A percentile compares a stretch with the other conserved stretches of the same genome.
phyloP scores from a whole-genome alignment of 768 basidiomycete species.

The Mycena maculata region DNA sequence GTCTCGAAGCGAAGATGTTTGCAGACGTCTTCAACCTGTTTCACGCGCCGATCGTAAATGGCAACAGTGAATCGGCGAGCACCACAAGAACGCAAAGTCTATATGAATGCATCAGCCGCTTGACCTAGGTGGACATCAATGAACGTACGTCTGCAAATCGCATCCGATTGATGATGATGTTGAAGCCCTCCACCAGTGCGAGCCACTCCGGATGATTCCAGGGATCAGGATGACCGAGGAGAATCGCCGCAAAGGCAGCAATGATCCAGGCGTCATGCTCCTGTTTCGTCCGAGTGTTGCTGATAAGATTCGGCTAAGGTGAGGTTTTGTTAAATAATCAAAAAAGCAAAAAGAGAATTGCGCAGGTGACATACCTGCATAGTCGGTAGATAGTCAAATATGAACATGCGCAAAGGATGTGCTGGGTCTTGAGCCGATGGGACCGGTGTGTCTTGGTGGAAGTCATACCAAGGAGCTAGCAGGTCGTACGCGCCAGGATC shows the following conservation, averaged over 20 bases:
- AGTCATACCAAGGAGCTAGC: background rate
- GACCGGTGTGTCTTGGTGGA: background rate
- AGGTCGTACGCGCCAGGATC: slow-evolving; percentile 13
- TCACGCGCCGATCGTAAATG: background rate
- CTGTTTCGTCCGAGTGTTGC: background rate
- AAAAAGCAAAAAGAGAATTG: background rate
- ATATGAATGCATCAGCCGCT: too few species aligned
- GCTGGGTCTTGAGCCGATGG: background rate
- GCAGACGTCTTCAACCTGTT: background rate
- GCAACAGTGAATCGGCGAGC: background rate
- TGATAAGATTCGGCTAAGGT: background rate
- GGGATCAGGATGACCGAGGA: background rate
- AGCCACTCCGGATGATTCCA: slow-evolving; percentile 1
- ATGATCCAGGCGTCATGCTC: background rate
- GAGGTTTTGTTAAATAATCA: background rate
- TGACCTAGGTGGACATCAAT: background rate
- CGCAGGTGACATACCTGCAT: slow-evolving; percentile 9
- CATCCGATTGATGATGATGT: background rate
- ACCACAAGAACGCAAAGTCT: background rate
- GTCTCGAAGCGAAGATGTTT: background rate
- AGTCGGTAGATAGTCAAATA: background rate
- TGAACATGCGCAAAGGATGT: slow-evolving; percentile 1
- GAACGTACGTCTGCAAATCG: background rate
- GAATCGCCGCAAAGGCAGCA: background rate
- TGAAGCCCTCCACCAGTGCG: background rate